Percentiles rank a stretch among this genome's conserved stretches.
phyloP scores from a whole-genome alignment of 1,284 basidiomycete genomes.

The Cutaneotrichosporon spelunceum region DNA sequence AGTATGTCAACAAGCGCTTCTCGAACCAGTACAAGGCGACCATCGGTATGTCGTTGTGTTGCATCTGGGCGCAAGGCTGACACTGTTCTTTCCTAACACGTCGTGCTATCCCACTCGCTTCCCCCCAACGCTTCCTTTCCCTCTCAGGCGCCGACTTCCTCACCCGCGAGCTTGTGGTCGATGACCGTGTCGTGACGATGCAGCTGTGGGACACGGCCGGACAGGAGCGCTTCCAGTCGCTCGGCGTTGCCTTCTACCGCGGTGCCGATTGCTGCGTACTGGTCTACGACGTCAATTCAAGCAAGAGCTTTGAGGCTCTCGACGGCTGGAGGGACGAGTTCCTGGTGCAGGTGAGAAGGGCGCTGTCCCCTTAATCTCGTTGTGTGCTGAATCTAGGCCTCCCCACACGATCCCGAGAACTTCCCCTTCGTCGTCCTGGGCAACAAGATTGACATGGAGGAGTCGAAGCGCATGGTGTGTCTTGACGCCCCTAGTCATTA shows the following conservation, averaged over 20 bases:
- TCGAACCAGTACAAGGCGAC: slow-evolving; percentile 99
- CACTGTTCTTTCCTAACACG: background rate
- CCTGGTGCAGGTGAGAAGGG: slow-evolving; percentile 63
- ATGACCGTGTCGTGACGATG: slow-evolving; percentile 97
- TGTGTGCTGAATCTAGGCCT: slow-evolving; percentile 60
- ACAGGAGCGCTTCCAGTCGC: slow-evolving; percentile 97
- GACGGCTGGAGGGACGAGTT: slow-evolving; percentile 98
- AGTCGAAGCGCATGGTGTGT: slow-evolving; percentile 89
- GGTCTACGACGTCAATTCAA: slow-evolving; percentile 98
- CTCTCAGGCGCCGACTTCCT: slow-evolving; percentile 61
- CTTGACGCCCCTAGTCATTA: slow-evolving; percentile 50
- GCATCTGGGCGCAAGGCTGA: slow-evolving; percentile 1
- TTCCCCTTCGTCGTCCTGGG: slow-evolving; percentile 98
- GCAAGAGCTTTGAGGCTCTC: slow-evolving; percentile 93
- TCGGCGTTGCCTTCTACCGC: slow-evolving; percentile 98
- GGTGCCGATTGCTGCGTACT: slow-evolving; percentile 99
- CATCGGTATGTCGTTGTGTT: slow-evolving; percentile 61
- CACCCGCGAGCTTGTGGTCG: slow-evolving; percentile 98
- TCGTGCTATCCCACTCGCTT: background rate
- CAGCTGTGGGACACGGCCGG: slow-evolving; percentile 99
- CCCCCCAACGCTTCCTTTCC: background rate
- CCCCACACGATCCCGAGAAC: slow-evolving; percentile 97
- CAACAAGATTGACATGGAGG: slow-evolving; percentile 99
- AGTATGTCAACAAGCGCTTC: slow-evolving; percentile 99
- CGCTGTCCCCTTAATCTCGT: background rate